Evolutionary conservation across 2,329 filamentous ascomycete genomes (phyloP).

Genomic region (Aspergillus piperis): DNA sequence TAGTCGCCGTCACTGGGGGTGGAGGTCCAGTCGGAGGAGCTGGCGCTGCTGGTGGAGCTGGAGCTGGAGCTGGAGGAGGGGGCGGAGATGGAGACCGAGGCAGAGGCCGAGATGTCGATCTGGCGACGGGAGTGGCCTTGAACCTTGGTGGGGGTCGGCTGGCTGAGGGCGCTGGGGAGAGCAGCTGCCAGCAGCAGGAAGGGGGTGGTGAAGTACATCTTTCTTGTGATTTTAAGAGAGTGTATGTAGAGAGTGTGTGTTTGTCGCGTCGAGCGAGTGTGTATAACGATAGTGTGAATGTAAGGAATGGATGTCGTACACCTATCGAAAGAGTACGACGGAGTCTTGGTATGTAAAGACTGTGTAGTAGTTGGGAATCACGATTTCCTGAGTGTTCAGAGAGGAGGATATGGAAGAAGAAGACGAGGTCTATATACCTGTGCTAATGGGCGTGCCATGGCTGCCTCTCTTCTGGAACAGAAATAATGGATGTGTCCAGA

Average conservation of each 20-base stretch:
- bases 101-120: background rate
- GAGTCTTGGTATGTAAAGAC: background rate
- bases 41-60: conserved; percentile 9
- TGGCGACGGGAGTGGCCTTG: conserved; percentile 24
- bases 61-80: conserved; percentile 8
- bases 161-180: conserved; percentile 26
- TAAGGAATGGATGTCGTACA: background rate
- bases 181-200: conserved; percentile 35
- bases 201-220: conserved; percentile 35
- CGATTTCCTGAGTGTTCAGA: background rate
- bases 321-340: background rate
- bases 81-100: conserved; percentile 3
- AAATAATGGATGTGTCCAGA: background rate
- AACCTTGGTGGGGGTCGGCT: conserved; percentile 13
- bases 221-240: conserved; percentile 5
- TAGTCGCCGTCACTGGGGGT: conserved; percentile 25
- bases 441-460: background rate
- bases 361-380: background rate
- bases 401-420: background rate
- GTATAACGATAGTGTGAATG: background rate
- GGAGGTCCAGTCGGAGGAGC: conserved; percentile 21
- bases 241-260: background rate
- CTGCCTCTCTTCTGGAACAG: background rate
- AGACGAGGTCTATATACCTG: background rate
- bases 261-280: conserved; percentile 15